Base-by-base conservation (phyloP, 2,329 filamentous ascomycete genomes). In the Penicillium palitans region DNA sequence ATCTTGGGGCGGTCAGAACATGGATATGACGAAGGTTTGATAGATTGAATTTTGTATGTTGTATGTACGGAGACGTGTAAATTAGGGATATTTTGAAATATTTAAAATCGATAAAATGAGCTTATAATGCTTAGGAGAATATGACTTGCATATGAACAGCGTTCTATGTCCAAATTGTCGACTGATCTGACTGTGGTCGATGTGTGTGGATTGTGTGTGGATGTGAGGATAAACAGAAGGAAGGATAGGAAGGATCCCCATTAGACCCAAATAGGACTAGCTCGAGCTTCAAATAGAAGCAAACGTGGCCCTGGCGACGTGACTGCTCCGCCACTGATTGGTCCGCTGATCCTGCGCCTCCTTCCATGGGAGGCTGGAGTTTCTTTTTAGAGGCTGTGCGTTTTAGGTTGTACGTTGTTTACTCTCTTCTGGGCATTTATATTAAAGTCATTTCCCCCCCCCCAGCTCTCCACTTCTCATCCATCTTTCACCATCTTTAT, bases 251-350 rank as follows among this genome's bases (percentile, higher is more conserved):
- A 25, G 25, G 25, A 25, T 25, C 25, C 4, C 27, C 27, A 0
- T 41, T 39, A 57, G 15, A 24, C 61, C 52, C 2, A 10, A 56
- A 58, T n/a, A 21, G 42, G 62, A 45, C 40, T 62, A 64, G 65
- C 12, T 42, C 2, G 12, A 8, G 25, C 51, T 49, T 49, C 41
- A 53, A 66, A 68, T 70, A 70, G 68, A 67, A 70, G 61, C 67
- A 58, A 63, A 60, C 65, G 67, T 69, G 67, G 67, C 63, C 50
- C 25, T 29, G 55, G 45, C 35, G 50, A 57, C 37, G 66, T 65
- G 63, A 65, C 37, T 42, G 41, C 50, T 42, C 51, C 48, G 51
- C 47, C 47, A 7, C 17, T 66, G 49, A 68, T 67, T 68, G 64
- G 66, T 6, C 39, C n/a, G 48, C 17, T 37, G 51, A 50, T 58